These are phyloP conservation scores for Jacaranda copaia DNA, from an alignment of 257 asterid genomes.

Conservation along the genomic window DNA sequence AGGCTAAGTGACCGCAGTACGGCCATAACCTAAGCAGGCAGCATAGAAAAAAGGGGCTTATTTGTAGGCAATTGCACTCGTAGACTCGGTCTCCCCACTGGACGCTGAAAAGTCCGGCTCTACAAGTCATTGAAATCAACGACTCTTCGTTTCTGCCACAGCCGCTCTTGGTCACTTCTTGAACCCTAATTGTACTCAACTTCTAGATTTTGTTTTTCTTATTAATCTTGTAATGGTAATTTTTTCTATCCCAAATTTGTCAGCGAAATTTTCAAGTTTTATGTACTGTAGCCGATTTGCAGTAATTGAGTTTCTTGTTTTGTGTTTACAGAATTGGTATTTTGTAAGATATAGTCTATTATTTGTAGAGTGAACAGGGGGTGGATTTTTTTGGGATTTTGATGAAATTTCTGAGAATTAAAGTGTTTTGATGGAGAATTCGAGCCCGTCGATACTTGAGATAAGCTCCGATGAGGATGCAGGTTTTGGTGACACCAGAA, in stretches of 20 bases:
- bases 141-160: neutral
- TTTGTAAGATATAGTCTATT: neutral
- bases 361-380: conserved; percentile 14
- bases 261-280: neutral
- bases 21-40: neutral
- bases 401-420: conserved; percentile 27
- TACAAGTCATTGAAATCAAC: neutral
- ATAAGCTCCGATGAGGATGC: conserved; percentile 85
- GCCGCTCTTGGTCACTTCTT: neutral
- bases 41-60: neutral
- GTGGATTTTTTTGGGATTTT: conserved; percentile 17
- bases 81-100: neutral
- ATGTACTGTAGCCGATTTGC: neutral
- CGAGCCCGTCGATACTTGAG: conserved; percentile 49
- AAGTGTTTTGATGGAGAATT: conserved; percentile 52
- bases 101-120: neutral
- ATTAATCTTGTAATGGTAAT: neutral
- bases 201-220: neutral
- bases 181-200: neutral
- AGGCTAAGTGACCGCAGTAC: neutral
- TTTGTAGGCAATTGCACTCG: neutral
- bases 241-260: neutral
- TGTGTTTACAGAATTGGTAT: neutral
- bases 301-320: neutral
- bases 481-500: conserved; percentile 42